These are phyloP conservation scores for Penicillium psychrosexuale DNA, from an alignment of 2,329 filamentous ascomycete genomes.

Conservation along the genomic window DNA sequence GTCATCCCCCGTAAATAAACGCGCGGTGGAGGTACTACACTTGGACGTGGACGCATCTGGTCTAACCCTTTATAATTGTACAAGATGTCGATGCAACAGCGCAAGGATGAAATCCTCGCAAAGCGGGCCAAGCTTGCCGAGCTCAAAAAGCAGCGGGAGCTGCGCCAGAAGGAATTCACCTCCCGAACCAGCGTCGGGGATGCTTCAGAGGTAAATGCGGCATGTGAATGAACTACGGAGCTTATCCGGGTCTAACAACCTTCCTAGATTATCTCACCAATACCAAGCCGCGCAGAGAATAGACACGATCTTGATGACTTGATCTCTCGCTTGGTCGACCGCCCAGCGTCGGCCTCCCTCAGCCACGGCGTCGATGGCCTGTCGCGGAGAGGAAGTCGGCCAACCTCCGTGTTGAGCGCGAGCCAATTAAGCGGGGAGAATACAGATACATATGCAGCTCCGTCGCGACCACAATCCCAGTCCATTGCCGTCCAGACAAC, in stretches of 20 bases:
- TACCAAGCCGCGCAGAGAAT: conserved; percentile 62
- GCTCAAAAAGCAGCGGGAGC: conserved; percentile 85
- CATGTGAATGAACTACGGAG: conserved; percentile 9
- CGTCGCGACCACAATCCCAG: conserved; percentile 41
- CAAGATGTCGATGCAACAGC: conserved; percentile 57
- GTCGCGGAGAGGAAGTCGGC: conserved; percentile 62
- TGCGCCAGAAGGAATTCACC: conserved; percentile 72
- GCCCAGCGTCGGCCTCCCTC: conserved; percentile 65
- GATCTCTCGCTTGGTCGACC: conserved; percentile 80
- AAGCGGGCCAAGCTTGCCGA: conserved; percentile 97
- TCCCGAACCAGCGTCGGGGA: conserved; percentile 67
- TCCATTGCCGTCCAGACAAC: conserved; percentile 64
- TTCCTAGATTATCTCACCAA: conserved; percentile 63
- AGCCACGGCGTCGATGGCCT: conserved; percentile 50
- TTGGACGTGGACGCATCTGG: conserved; percentile 6
- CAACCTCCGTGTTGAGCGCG: conserved; percentile 80
- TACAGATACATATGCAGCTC: conserved; percentile 38
- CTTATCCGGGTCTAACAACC: conserved; percentile 14
- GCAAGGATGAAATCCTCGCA: conserved; percentile 91
- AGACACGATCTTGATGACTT: conserved; percentile 76
- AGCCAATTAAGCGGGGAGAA: conserved; percentile 75
- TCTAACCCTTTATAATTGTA: conserved; percentile 4
- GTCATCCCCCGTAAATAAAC: conserved; percentile 38
- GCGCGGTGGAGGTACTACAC: conserved; percentile 1
- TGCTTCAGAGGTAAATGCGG: conserved; percentile 62